phyloP scores from a whole-genome alignment of 106 monocot genomes.

The Phalaenopsis equestris region DNA sequence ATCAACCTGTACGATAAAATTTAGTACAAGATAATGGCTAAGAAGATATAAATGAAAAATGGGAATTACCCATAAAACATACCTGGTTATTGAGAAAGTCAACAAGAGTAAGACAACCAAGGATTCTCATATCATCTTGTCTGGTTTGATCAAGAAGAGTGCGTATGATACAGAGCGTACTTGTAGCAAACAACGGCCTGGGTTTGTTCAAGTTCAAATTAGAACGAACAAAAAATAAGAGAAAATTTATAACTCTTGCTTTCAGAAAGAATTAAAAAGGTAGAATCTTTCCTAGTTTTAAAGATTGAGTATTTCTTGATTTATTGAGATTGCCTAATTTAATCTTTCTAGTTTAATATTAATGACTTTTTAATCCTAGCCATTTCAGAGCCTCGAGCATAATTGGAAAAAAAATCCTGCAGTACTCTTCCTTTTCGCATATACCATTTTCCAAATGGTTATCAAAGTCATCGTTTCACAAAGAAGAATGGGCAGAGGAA shows the following conservation, averaged over 20 bases:
- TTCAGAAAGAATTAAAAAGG: not conserved
- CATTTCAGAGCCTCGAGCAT: too few species aligned
- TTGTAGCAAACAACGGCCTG: slow-evolving; percentile 82
- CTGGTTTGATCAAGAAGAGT: slow-evolving; percentile 77
- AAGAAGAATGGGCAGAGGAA: too few species aligned
- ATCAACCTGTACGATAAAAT: slow-evolving; percentile 49
- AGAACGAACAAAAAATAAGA: not conserved
- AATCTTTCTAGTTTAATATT: too few species aligned
- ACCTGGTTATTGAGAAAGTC: slow-evolving; percentile 90
- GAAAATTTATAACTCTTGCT: not conserved
- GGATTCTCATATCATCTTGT: slow-evolving; percentile 67
- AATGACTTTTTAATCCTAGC: too few species aligned
- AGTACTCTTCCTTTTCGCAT: too few species aligned
- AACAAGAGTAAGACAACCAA: slow-evolving; percentile 77
- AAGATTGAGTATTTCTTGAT: not conserved
- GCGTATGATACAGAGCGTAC: slow-evolving; percentile 47
- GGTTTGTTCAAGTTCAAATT: slow-evolving; percentile 10
- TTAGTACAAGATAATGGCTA: slow-evolving; percentile 2
- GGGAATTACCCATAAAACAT: slow-evolving; percentile 10
- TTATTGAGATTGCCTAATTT: too few species aligned
- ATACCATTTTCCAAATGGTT: too few species aligned
- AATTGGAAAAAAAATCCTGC: too few species aligned
- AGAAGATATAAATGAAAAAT: not conserved
- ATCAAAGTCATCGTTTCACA: too few species aligned
- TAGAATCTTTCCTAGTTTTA: not conserved